These are phyloP conservation scores for Beauveria brongniartii DNA, from an alignment of 2,329 filamentous ascomycete genomes.

Conservation along the genomic window DNA sequence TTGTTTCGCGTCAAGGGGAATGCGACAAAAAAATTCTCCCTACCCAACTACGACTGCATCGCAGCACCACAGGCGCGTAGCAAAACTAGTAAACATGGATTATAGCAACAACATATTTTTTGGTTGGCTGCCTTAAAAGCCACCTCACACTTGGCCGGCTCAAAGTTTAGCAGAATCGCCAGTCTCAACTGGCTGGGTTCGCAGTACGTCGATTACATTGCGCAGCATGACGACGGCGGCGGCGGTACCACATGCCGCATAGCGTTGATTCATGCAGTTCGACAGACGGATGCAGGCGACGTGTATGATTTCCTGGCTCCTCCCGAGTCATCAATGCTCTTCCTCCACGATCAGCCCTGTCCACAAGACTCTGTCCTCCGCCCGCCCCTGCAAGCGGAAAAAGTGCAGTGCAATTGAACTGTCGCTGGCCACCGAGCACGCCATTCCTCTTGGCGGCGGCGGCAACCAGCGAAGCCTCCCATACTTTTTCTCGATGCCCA, in stretches of 20 bases:
- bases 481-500: background rate
- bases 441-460: slow-evolving; percentile 4
- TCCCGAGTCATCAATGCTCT: background rate
- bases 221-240: slow-evolving; percentile 1
- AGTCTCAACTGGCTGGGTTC: background rate
- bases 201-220: background rate
- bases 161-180: background rate
- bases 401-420: background rate
- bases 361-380: background rate
- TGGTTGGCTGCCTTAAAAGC: background rate
- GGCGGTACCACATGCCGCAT: background rate
- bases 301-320: slow-evolving; percentile 2
- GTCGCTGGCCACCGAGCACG: slow-evolving; percentile 1
- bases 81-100: background rate
- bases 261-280: background rate
- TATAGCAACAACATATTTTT: background rate
- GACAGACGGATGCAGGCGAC: slow-evolving; percentile 6
- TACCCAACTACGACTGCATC: background rate
- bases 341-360: background rate
- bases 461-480: background rate
- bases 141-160: background rate
- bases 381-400: background rate
- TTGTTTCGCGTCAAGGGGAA: background rate
- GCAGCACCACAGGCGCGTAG: background rate
- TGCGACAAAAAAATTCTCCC: background rate